Evolutionary conservation across 139 green algal genomes (phyloP), one percentile per base, ranked within the genome.

Genomic region (Spirogloea muscicola): DNA sequence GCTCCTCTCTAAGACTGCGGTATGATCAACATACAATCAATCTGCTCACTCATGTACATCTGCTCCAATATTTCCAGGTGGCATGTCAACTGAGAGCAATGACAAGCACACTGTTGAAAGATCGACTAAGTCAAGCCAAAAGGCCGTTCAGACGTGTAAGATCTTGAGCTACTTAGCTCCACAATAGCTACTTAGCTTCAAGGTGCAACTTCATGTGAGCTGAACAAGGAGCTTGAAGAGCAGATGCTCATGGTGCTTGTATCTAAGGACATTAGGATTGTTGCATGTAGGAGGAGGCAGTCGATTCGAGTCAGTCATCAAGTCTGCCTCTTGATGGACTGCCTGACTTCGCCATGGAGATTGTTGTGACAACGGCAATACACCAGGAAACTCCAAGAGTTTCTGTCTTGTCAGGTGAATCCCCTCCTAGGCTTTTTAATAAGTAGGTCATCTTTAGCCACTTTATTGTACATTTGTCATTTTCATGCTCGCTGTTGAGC

Each of bases 41-140:
- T n/a, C n/a, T n/a, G n/a, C n/a, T n/a, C n/a, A n/a, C n/a, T n/a
- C n/a, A n/a, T n/a, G n/a, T n/a, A n/a, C n/a, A n/a, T n/a, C n/a
- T n/a, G n/a, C n/a, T n/a, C n/a, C n/a, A n/a, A n/a, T n/a, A n/a
- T n/a, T n/a, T n/a, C n/a, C 59, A 68, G 59, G 27, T 68, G 10
- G 59, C 59, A 4, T 68, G 10, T 68, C 33, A 68, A 36, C 59
- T 68, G 18, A 68, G 59, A 38, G 59, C n/a, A 42, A n/a, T 31
- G 7, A 4, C 48, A 36, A 6, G 3, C 27, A 5, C 59, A 3
- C 59, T 68, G 13, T 6, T 68, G 13, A n/a, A 58, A 7, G 37
- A 34, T 25, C 59, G 59, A 10, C 27, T 68, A 9, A 62, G 7
- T 33, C 31, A 31, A 38, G 52, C 52, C 5, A 62, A 21, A 6